Evolutionary conservation across 495 filamentous ascomycete genomes (phyloP).

Genomic region (Penicillium fimorum): DNA sequence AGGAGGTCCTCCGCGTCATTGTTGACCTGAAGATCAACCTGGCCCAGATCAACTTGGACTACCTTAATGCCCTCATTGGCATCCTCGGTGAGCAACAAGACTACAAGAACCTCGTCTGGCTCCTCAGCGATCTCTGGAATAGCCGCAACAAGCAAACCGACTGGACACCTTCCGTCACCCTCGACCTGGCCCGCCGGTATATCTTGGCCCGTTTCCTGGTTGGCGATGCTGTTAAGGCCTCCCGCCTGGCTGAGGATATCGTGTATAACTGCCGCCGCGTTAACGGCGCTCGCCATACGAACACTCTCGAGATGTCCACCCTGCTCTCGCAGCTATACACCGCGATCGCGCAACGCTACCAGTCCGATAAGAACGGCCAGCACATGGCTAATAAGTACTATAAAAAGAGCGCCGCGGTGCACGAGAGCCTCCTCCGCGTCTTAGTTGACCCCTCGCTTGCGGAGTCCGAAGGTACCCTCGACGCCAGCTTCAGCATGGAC

Average conservation of each 20-base stretch:
- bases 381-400: conserved; percentile 41
- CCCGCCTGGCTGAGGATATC: conserved; percentile 42
- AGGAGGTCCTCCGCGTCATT: conserved; percentile 26
- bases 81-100: conserved; percentile 39
- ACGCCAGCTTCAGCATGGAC: conserved; percentile 23
- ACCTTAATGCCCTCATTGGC: conserved; percentile 37
- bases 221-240: conserved; percentile 29
- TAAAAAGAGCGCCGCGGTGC: conserved; percentile 38
- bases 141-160: conserved; percentile 29
- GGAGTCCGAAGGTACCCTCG: conserved; percentile 28
- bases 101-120: conserved; percentile 39
- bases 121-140: conserved; percentile 35
- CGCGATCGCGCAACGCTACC: conserved; percentile 36
- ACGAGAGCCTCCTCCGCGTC: conserved; percentile 39
- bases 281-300: conserved; percentile 35
- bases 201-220: conserved; percentile 39
- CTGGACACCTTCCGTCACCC: conserved; percentile 26
- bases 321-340: conserved; percentile 42
- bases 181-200: conserved; percentile 39
- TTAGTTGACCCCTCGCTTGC: conserved; percentile 35
- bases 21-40: conserved; percentile 31
- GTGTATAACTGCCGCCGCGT: conserved; percentile 45
- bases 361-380: conserved; percentile 30
- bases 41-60: conserved; percentile 26
- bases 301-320: conserved; percentile 39